phyloP scores from a whole-genome alignment of 768 basidiomycete genomes.

The Mycena metata region DNA sequence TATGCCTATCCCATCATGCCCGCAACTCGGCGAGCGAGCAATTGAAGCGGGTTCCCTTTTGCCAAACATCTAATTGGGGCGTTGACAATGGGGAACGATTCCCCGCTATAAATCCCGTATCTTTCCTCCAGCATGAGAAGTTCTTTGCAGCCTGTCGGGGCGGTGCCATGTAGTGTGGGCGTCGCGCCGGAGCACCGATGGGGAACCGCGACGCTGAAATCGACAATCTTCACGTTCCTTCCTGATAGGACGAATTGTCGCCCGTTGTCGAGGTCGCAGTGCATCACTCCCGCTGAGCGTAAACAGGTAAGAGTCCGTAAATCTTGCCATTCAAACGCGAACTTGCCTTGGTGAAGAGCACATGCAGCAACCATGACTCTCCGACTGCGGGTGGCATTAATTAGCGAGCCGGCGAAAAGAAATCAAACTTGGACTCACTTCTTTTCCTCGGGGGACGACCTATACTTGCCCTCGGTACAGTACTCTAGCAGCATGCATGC shows the following conservation, averaged over 20 bases:
- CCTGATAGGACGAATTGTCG: conserved; percentile 28
- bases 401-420: background rate
- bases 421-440: conserved; percentile 9
- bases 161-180: conserved; percentile 15
- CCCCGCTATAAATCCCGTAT: conserved; percentile 23
- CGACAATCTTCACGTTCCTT: conserved; percentile 26
- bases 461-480: background rate
- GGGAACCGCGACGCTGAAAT: conserved; percentile 21
- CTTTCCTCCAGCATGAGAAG: conserved; percentile 8
- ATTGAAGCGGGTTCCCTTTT: conserved; percentile 7
- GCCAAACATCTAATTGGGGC: background rate
- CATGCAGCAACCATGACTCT: conserved; percentile 34
- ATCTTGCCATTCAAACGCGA: no score
- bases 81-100: background rate
- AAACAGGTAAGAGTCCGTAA: background rate
- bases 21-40: conserved; percentile 4
- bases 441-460: background rate
- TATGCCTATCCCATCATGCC: conserved; percentile 9
- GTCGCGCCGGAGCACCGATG: conserved; percentile 23
- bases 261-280: conserved; percentile 19
- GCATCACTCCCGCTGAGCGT: conserved; percentile 20
- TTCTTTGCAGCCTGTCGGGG: conserved; percentile 15
- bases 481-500: conserved; percentile 35
- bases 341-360: conserved; percentile 29
- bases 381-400: conserved; percentile 18